Evolutionary conservation across 306 rosid species (phyloP).

Genomic region (Betula pendula): DNA sequence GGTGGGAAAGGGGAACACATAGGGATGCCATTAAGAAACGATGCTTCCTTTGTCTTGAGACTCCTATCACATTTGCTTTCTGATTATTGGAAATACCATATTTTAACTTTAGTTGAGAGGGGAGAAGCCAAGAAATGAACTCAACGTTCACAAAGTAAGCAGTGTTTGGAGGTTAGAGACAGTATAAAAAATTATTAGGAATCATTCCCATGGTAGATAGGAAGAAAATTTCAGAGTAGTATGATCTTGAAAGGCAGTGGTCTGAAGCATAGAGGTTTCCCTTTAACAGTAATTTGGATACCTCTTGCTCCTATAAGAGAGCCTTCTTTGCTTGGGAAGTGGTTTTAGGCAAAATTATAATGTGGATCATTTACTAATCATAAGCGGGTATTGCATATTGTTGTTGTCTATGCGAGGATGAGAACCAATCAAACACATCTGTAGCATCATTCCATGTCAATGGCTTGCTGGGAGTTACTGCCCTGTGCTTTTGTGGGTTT

Average conservation of each 20-base stretch:
- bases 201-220: neutral
- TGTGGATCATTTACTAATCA: neutral
- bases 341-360: neutral
- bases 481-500: neutral
- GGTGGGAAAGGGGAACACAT: neutral
- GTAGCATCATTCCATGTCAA: neutral
- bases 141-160: neutral
- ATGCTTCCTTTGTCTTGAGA: neutral
- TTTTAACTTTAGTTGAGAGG: neutral
- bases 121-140: neutral
- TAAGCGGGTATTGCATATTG: neutral
- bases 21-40: neutral
- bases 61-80: neutral
- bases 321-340: neutral
- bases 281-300: neutral
- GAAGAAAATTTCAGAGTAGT: neutral
- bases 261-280: neutral
- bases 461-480: neutral
- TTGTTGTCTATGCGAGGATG: neutral
- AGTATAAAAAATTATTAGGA: neutral
- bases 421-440: neutral
- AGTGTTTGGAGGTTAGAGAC: neutral
- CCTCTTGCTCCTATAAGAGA: neutral
- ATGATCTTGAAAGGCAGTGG: neutral
- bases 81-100: neutral